Evolutionary conservation across 2,329 filamentous ascomycete genomes (phyloP).

Genomic region (Cryphonectria radicalis): DNA sequence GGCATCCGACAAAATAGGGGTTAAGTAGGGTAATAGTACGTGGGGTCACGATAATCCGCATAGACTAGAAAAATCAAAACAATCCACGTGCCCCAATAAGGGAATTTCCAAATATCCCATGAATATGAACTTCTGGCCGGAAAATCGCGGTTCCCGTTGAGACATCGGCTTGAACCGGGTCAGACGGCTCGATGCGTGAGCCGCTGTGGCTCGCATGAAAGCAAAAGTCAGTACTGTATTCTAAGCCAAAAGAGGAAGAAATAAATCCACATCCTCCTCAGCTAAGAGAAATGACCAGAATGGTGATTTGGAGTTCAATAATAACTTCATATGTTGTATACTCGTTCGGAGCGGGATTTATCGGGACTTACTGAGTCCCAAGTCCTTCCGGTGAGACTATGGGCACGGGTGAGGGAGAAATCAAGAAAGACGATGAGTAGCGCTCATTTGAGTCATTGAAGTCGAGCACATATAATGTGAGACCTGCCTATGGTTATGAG

Average conservation of each 20-base stretch:
- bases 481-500: background rate
- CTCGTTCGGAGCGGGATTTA: background rate
- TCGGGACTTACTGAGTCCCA: background rate
- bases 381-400: background rate
- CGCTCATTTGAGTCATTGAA: background rate
- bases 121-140: background rate
- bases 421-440: too few relatives aligned
- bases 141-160: background rate
- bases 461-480: background rate
- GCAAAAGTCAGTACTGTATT: background rate
- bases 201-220: background rate
- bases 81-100: background rate
- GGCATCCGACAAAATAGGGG: background rate
- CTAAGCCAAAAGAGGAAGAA: background rate
- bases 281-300: background rate
- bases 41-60: background rate
- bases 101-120: background rate
- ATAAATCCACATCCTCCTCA: background rate
- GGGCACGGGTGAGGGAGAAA: background rate
- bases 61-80: background rate
- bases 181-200: conserved; percentile 1
- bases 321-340: background rate
- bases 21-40: background rate
- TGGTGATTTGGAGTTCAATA: background rate
- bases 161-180: conserved; percentile 5